A percentile compares a stretch with the other conserved stretches of the same genome.
Conservation (phyloP, 1,139 yeast genomes). For the Saccharomycopsis phalli region DNA sequence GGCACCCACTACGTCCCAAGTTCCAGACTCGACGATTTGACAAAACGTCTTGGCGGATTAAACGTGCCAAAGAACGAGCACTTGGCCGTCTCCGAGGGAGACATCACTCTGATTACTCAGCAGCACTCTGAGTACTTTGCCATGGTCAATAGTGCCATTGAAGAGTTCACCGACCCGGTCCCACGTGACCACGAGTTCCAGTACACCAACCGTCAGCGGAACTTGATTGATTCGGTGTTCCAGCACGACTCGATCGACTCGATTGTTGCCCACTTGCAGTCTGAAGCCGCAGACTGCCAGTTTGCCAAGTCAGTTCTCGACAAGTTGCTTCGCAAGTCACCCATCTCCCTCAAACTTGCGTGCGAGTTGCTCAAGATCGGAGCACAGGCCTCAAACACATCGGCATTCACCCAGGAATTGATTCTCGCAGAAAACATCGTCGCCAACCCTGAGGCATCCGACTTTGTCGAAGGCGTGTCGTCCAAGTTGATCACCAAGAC, state of each 20-base stretch:
- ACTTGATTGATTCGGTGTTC: constrained; percentile 63
- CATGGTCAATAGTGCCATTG: constrained; percentile 62
- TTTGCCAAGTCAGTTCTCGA: constrained; percentile 58
- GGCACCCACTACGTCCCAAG: constrained; percentile 87
- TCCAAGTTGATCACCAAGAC: constrained; percentile 62
- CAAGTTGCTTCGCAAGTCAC: constrained; percentile 54
- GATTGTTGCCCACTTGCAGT: constrained; percentile 47
- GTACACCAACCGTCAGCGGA: constrained; percentile 46
- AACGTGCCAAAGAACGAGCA: constrained; percentile 22
- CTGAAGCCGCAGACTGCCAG: constrained; percentile 23
- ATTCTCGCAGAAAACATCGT: constrained; percentile 71
- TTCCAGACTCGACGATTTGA: constrained; percentile 52
- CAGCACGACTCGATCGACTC: constrained; percentile 49
- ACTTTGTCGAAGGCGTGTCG: constrained; percentile 68
- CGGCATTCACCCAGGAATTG: constrained; percentile 68
- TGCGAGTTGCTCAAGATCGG: constrained; percentile 64
- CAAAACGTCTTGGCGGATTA: constrained; percentile 53
- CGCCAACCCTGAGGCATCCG: constrained; percentile 47
- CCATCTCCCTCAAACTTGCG: constrained; percentile 70
- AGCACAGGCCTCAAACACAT: constrained; percentile 45
- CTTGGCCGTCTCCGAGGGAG: constrained; percentile 12
- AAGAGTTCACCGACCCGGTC: constrained; percentile 65
- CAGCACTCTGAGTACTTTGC: constrained; percentile 22
- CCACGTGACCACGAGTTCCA: constrained; percentile 59
- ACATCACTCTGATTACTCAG: constrained; percentile 16